phyloP scores from a whole-genome alignment of 2,329 filamentous ascomycete genomes.

The Talaromyces rugulosus region DNA sequence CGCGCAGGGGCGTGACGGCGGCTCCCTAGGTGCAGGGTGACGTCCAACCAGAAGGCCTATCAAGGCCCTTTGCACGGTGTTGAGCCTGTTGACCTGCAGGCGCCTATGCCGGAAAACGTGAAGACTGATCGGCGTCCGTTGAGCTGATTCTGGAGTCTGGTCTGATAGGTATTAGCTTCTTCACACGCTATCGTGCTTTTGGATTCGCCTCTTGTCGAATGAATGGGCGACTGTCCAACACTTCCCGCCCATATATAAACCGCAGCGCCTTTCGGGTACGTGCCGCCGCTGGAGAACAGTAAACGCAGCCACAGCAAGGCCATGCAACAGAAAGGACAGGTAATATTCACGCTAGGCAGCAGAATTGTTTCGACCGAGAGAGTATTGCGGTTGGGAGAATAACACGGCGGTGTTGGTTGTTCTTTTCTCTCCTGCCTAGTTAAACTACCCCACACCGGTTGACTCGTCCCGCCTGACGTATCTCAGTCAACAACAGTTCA shows the following conservation, averaged over 20 bases:
- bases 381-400: not conserved
- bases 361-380: not conserved
- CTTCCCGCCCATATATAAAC: not conserved
- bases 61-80: conserved; percentile 5
- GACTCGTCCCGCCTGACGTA: conserved; percentile 1
- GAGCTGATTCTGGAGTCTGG: not conserved
- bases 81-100: conserved; percentile 5
- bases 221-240: not conserved
- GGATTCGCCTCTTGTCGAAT: not conserved
- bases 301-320: not conserved
- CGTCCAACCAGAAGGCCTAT: conserved; percentile 13
- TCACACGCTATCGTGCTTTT: not conserved
- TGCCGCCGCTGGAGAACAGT: not conserved
- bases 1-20: conserved; percentile 12
- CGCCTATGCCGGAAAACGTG: conserved; percentile 1
- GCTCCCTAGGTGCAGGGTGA: conserved; percentile 11
- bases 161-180: not conserved
- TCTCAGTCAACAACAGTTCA: conserved; percentile 1
- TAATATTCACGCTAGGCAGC: not conserved
- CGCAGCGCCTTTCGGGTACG: not conserved
- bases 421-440: not conserved
- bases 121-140: not conserved
- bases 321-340: not conserved
- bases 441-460: conserved; percentile 9
- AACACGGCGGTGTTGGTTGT: not conserved